These are phyloP conservation scores for Cichorium intybus DNA, from an alignment of 140 eudicot species.

Conservation along the genomic window DNA sequence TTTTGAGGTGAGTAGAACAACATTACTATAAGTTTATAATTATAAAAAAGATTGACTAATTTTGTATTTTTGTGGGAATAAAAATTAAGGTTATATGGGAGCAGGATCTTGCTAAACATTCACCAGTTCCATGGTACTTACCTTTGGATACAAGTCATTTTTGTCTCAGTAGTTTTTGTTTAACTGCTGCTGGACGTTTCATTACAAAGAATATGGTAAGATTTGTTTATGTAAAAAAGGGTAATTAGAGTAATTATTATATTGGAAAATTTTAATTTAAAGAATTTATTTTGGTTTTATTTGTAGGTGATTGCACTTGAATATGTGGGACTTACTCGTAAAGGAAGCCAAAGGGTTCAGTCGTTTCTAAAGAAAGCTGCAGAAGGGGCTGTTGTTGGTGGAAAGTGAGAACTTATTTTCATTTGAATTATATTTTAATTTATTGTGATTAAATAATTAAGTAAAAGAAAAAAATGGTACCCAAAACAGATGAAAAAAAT, in stretches of 20 bases:
- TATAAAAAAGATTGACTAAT: conserved; percentile 13
- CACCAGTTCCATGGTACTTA: conserved; percentile 92
- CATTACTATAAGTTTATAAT: no score
- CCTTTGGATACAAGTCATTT: conserved; percentile 81
- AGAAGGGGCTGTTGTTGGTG: conserved; percentile 91
- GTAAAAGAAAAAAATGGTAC: background rate
- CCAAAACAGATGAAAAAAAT: background rate
- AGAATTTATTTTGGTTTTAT: no score
- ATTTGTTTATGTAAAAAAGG: background rate
- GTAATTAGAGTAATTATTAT: background rate
- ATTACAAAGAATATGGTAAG: no score
- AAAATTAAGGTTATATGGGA: conserved; percentile 86
- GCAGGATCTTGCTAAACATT: conserved; percentile 69
- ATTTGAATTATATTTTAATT: conserved; percentile 1
- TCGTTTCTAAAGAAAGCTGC: conserved; percentile 87
- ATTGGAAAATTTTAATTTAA: background rate
- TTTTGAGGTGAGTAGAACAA: conserved; percentile 67
- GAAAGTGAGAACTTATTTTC: conserved; percentile 54
- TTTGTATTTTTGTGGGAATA: conserved; percentile 8
- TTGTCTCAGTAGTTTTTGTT: conserved; percentile 76
- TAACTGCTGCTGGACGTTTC: conserved; percentile 88
- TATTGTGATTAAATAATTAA: background rate
- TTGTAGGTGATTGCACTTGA: no score
- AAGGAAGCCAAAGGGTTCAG: conserved; percentile 93
- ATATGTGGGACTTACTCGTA: conserved; percentile 83